phyloP scores from a whole-genome alignment of 176 grass and related monocot genomes.

The Zea mays region DNA sequence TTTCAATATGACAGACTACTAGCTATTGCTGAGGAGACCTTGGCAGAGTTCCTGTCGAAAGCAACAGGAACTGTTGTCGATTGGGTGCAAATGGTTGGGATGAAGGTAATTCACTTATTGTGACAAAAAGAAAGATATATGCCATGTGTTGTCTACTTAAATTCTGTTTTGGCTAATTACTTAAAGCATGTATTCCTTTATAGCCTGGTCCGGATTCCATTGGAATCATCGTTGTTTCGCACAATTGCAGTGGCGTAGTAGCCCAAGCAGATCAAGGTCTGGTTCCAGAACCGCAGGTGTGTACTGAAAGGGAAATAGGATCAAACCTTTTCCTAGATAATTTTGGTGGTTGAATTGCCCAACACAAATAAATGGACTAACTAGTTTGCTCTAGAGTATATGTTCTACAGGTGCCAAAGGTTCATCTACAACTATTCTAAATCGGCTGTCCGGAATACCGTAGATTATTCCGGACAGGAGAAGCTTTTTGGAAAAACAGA shows the following conservation, averaged over 20 bases:
- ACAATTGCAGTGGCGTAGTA: constrained; percentile 99
- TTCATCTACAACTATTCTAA: too few species aligned
- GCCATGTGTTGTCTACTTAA: constrained; percentile 25
- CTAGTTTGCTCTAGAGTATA: too few species aligned
- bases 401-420: too few species aligned
- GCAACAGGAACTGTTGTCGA: constrained; percentile 94
- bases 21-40: constrained; percentile 96
- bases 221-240: constrained; percentile 99
- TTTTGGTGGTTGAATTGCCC: too few species aligned
- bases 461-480: too few species aligned
- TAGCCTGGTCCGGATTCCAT: constrained; percentile 99
- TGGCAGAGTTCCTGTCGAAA: constrained; percentile 98
- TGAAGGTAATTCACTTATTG: constrained; percentile 67
- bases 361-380: too few species aligned
- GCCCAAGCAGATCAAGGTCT: constrained; percentile 17
- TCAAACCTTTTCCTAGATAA: too few species aligned
- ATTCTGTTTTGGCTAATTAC: constrained; percentile 18
- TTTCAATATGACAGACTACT: constrained; percentile 64
- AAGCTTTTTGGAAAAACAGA: too few species aligned
- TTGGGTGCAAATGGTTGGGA: constrained; percentile 99
- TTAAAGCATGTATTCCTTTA: constrained; percentile 35
- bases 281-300: too few species aligned
- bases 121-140: constrained; percentile 9
- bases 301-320: too few species aligned
- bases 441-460: too few species aligned